These are phyloP conservation scores for Primulina eburnea DNA, from an alignment of 257 asterid species.

Conservation along the genomic window DNA sequence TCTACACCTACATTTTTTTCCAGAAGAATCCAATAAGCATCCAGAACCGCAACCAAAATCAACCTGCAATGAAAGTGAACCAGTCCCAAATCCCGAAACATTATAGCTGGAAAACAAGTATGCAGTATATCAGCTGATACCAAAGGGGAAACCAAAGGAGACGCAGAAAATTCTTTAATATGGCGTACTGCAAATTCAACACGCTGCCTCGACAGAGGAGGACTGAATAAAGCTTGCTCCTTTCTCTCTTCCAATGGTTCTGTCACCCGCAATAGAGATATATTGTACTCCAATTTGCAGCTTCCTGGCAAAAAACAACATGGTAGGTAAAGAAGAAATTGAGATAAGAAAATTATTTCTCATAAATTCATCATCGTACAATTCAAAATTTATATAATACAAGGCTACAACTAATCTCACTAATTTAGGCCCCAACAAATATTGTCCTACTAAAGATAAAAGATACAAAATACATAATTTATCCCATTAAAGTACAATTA, in stretches of 20 bases:
- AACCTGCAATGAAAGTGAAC: constrained; percentile 51
- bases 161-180: constrained; percentile 66
- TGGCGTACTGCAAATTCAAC: constrained; percentile 78
- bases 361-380: too few species aligned
- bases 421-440: too few species aligned
- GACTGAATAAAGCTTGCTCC: constrained; percentile 90
- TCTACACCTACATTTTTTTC: constrained; percentile 86
- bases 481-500: too few species aligned
- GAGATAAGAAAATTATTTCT: too few species aligned
- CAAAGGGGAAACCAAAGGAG: constrained; percentile 77
- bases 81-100: constrained; percentile 21
- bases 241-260: constrained; percentile 91
- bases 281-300: constrained; percentile 61
- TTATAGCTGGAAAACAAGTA: constrained; percentile 22
- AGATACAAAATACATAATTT: too few species aligned
- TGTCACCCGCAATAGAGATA: constrained; percentile 63
- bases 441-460: too few species aligned
- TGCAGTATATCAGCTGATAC: constrained; percentile 34
- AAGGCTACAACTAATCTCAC: too few species aligned
- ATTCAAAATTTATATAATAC: too few species aligned
- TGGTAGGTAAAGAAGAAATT: background rate
- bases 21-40: constrained; percentile 79
- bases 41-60: constrained; percentile 99
- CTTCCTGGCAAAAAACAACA: constrained; percentile 36
- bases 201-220: constrained; percentile 90